Percentiles rank a stretch among this genome's conserved stretches.
These are phyloP conservation scores for Ascochyta viciae-villosae DNA, from an alignment of 2,329 filamentous ascomycete species.

Conservation along the genomic window DNA sequence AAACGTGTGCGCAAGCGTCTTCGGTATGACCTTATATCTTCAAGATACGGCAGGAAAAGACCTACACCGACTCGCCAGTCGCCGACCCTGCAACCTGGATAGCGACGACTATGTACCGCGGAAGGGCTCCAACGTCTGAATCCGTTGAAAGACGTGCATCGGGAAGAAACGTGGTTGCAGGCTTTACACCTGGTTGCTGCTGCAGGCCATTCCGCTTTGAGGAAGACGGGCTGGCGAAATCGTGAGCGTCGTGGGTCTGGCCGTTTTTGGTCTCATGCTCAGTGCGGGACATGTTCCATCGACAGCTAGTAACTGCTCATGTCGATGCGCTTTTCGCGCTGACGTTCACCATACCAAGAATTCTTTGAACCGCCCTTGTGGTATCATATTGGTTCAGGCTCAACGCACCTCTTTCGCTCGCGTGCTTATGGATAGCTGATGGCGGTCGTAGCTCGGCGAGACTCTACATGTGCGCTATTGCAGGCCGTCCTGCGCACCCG, in stretches of 20 bases:
- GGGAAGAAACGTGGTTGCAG: slow-evolving; percentile 18
- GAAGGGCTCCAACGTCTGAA: background rate
- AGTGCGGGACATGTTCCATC: background rate
- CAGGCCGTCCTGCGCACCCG: background rate
- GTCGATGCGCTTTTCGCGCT: background rate
- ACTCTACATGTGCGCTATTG: background rate
- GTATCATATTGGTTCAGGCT: background rate
- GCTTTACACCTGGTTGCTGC: slow-evolving; percentile 10
- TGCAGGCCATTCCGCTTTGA: slow-evolving; percentile 3
- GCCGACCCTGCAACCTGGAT: background rate
- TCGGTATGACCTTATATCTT: background rate
- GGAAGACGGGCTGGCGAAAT: background rate
- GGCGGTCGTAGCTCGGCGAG: background rate
- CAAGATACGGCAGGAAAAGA: background rate
- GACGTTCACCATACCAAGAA: background rate
- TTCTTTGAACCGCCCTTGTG: slow-evolving; percentile 4
- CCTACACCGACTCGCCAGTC: background rate
- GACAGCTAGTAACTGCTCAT: background rate
- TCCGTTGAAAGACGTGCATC: slow-evolving; percentile 3
- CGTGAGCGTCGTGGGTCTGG: slow-evolving; percentile 6
- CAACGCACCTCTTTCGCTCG: background rate
- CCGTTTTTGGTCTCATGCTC: background rate
- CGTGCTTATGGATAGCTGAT: background rate
- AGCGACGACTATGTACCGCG: background rate
- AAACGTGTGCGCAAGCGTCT: background rate